These are phyloP conservation scores for Corymbia citriodora DNA, from an alignment of 441 rosid species.

Conservation along the genomic window DNA sequence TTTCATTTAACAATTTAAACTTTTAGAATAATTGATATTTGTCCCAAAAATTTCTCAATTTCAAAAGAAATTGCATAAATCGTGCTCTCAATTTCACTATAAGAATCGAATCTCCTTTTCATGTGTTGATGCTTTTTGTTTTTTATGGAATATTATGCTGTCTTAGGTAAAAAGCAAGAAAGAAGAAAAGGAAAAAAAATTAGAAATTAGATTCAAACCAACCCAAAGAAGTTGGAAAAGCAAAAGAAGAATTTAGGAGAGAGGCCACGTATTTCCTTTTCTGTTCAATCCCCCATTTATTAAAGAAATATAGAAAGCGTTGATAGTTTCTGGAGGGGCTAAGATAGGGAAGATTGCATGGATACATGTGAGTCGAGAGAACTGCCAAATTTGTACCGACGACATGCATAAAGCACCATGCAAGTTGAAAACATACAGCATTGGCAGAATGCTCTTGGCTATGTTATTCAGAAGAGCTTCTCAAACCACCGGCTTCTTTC, in stretches of 20 bases:
- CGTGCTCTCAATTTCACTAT: neutral
- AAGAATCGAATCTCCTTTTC: neutral
- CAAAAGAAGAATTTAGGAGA: neutral
- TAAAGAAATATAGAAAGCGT: neutral
- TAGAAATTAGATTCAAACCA: neutral
- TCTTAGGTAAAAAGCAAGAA: neutral
- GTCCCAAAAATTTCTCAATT: too few relatives aligned
- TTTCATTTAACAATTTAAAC: too few relatives aligned
- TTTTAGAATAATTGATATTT: too few relatives aligned
- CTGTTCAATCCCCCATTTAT: neutral
- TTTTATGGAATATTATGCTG: neutral
- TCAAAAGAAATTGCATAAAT: neutral
- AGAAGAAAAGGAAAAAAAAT: neutral
- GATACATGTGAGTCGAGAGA: neutral
- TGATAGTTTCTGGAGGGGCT: neutral
- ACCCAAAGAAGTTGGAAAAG: neutral
- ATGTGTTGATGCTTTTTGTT: neutral
- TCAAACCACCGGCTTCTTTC: neutral
- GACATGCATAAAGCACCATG: neutral
- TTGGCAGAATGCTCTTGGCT: neutral
- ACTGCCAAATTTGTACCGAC: neutral
- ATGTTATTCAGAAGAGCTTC: neutral
- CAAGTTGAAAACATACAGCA: neutral
- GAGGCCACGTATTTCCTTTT: neutral
- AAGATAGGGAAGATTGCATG: neutral